Base-by-base conservation (phyloP, 257 asterid genomes). In the Salvia hispanica region DNA sequence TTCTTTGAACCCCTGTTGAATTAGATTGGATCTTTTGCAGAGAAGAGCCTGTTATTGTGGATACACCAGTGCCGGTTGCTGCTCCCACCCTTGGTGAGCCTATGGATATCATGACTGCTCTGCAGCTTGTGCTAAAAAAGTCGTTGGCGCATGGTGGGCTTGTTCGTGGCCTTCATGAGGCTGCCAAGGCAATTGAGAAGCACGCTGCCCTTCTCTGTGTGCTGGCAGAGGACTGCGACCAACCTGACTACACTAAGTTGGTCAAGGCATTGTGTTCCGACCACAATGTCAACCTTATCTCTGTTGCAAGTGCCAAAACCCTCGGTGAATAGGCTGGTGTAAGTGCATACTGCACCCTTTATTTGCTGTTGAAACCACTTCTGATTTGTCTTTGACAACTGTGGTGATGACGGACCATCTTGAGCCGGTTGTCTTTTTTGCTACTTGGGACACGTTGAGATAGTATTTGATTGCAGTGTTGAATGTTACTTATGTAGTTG, bases 61-160 rank as follows among this genome's bases (percentile, higher is more conserved):
- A 77, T 55, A n/a, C 79, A 11, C 72, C 77, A 0, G 67, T 66
- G 3, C 67, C 73, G 1, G 66, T 64, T 7, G 61, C 76, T 4
- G 78, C 77, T 33, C 82, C 86, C 1, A 76, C 81, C 61, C 86
- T 84, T 11, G 91, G 87, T 25, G 90, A 85, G 81, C 92, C 85
- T 0, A 83, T 80, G 88, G 91, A 85, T 55, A 80, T 78, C 46
- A 76, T 82, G 86, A 80, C 93, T n/a, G 93, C 90, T 10, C 54
- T 85, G 74, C 92, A 85, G 10, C 77, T 81, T 48, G 86, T 81
- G 62, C 71, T 81, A 5, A 81, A 72, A 13, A 81, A 81, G 77
- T 71, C 85, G 0, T 57, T 74, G 76, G 86, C 86, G n/a, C 86
- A 81, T 37, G 81, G 86, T 2, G 86, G 86, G 34, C 81, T 81